Evolutionary conservation across 805 yeast genomes (phyloP).

Genomic region (Middelhovenomyces tepae): DNA sequence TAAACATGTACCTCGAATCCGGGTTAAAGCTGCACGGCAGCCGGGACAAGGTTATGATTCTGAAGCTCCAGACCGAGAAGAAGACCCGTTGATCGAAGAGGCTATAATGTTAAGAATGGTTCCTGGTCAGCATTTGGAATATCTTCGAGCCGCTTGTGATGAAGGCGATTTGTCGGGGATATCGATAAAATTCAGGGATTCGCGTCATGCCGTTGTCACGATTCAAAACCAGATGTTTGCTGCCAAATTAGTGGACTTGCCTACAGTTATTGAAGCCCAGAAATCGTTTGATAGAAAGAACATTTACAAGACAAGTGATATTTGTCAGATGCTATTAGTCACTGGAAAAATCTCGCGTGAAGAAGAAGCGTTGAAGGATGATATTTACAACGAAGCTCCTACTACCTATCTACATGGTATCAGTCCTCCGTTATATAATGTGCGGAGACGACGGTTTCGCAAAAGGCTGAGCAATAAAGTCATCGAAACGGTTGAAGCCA

Average conservation of each 20-base stretch:
- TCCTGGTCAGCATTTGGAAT: conserved; percentile 58
- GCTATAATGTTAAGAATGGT: conserved; percentile 70
- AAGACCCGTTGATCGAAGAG: conserved; percentile 86
- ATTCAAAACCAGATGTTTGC: conserved; percentile 66
- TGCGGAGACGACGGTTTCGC: conserved; percentile 60
- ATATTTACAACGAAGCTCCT: conserved; percentile 21
- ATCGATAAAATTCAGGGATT: conserved; percentile 73
- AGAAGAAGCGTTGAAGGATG: conserved; percentile 29
- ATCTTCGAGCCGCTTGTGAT: conserved; percentile 66
- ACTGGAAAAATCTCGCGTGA: conserved; percentile 46
- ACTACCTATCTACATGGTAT: conserved; percentile 62
- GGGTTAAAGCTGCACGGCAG: conserved; percentile 52
- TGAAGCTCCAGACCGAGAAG: conserved; percentile 93
- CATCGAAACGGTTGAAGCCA: conserved; percentile 67
- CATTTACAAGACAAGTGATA: conserved; percentile 75
- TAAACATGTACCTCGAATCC: conserved; percentile 35
- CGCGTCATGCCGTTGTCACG: conserved; percentile 65
- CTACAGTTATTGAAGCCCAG: conserved; percentile 77
- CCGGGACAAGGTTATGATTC: conserved; percentile 97
- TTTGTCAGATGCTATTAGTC: conserved; percentile 77
- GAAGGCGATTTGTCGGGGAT: conserved; percentile 55
- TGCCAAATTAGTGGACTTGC: conserved; percentile 81
- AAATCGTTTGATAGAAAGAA: conserved; percentile 87
- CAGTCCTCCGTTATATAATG: conserved; percentile 69
- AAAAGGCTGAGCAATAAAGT: conserved; percentile 60